phyloP scores from a whole-genome alignment of 73 alveolate species.

The Stentor coeruleus region DNA sequence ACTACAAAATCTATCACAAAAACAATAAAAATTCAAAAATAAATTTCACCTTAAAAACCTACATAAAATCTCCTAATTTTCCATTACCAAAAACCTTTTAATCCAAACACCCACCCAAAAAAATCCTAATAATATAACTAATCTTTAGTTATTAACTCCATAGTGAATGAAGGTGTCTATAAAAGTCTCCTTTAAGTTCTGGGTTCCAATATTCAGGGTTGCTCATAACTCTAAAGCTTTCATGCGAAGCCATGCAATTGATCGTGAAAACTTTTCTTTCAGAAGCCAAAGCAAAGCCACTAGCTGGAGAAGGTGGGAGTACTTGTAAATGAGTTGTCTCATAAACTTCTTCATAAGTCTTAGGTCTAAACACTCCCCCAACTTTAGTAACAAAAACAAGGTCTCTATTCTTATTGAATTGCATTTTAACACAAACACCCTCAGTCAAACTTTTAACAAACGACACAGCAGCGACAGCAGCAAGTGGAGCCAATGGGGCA shows the following conservation, averaged over 20 bases:
- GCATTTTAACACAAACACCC: constrained; percentile 16
- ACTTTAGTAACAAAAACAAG: constrained; percentile 5
- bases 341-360: background rate
- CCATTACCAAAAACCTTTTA: too few species aligned
- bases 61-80: too few species aligned
- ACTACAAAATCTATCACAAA: too few species aligned
- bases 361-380: background rate
- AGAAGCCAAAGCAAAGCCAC: background rate
- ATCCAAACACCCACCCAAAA: too few species aligned
- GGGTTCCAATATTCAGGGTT: constrained; percentile 23
- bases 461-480: background rate
- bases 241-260: background rate
- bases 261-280: background rate
- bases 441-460: background rate
- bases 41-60: too few species aligned
- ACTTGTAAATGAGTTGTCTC: constrained; percentile 27
- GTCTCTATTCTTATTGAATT: constrained; percentile 8
- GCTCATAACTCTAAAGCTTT: background rate
- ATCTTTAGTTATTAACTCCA: constrained; percentile 11
- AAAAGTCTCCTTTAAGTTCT: background rate
- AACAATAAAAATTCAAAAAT: too few species aligned
- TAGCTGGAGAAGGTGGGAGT: constrained; percentile 23
- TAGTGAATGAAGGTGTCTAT: background rate
- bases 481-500: constrained; percentile 19
- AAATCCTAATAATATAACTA: too few species aligned